These are phyloP conservation scores for Monilinia fructicola DNA, from an alignment of 2,329 filamentous ascomycete genomes.

Conservation along the genomic window DNA sequence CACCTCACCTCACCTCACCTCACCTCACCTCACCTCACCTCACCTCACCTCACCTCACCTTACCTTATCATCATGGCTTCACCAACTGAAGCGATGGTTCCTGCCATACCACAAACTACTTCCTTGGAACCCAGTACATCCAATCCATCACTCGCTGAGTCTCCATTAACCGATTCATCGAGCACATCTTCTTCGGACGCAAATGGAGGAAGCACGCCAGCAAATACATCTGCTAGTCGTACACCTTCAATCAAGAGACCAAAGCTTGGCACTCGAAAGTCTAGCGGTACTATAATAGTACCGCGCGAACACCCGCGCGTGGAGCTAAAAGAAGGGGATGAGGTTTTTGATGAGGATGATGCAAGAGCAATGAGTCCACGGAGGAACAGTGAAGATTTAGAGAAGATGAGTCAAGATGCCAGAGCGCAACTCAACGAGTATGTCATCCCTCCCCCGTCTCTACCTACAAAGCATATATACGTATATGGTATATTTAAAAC, in stretches of 20 bases:
- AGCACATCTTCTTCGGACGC: conserved; percentile 23
- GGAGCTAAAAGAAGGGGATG: conserved; percentile 67
- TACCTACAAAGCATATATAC: too few relatives aligned
- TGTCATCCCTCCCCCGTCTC: conserved; percentile 41
- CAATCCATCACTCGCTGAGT: conserved; percentile 19
- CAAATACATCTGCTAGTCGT: conserved; percentile 21
- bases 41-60: neutral
- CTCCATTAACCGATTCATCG: conserved; percentile 14
- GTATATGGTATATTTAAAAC: conserved; percentile 20
- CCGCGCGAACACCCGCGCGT: conserved; percentile 73
- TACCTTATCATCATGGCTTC: conserved; percentile 14
- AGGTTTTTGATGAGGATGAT: conserved; percentile 74
- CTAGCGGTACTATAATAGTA: conserved; percentile 80
- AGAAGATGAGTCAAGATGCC: conserved; percentile 81
- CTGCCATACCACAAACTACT: conserved; percentile 12
- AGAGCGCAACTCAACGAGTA: conserved; percentile 59
- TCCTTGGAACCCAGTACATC: conserved; percentile 12
- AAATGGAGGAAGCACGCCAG: conserved; percentile 22
- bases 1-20: neutral
- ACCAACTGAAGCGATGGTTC: conserved; percentile 17
- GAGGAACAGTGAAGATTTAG: conserved; percentile 85
- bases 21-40: neutral
- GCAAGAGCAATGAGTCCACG: conserved; percentile 93
- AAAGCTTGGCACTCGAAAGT: conserved; percentile 69
- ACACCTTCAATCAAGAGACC: conserved; percentile 50